phyloP scores from a whole-genome alignment of 73 alveolate species.

The Tetrahymena elliotti region DNA sequence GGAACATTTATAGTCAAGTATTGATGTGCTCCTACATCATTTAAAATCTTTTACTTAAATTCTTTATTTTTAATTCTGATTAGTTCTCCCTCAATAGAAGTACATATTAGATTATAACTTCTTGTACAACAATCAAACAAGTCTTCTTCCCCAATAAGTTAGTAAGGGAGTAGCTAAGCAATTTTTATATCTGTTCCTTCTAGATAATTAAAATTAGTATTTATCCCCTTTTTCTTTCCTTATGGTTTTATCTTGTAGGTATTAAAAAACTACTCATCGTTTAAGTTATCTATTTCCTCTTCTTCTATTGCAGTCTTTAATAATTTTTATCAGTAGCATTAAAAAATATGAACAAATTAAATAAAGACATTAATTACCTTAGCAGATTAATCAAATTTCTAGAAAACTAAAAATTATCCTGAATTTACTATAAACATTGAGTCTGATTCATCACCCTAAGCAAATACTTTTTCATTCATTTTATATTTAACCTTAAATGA shows the following conservation, averaged over 20 bases:
- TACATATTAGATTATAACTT: neutral
- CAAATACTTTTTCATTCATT: neutral
- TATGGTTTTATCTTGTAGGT: neutral
- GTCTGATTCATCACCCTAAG: neutral
- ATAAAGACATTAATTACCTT: neutral
- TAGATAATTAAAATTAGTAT: neutral
- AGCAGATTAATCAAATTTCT: neutral
- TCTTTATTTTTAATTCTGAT: neutral
- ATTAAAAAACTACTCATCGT: neutral
- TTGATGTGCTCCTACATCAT: neutral
- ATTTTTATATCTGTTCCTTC: neutral
- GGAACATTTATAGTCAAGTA: neutral
- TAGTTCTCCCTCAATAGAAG: neutral
- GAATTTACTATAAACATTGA: neutral
- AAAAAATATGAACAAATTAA: too few species aligned
- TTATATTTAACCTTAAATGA: neutral
- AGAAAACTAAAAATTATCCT: neutral
- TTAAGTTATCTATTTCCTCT: neutral
- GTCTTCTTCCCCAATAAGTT: neutral
- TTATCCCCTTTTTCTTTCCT: neutral
- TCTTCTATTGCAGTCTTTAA: neutral
- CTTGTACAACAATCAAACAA: neutral
- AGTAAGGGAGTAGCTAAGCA: neutral
- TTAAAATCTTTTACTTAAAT: neutral
- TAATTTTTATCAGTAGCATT: neutral